Conservation (phyloP, 192 early-diverging fungal genomes). For the Jimgerdemannia lactiflua region DNA sequence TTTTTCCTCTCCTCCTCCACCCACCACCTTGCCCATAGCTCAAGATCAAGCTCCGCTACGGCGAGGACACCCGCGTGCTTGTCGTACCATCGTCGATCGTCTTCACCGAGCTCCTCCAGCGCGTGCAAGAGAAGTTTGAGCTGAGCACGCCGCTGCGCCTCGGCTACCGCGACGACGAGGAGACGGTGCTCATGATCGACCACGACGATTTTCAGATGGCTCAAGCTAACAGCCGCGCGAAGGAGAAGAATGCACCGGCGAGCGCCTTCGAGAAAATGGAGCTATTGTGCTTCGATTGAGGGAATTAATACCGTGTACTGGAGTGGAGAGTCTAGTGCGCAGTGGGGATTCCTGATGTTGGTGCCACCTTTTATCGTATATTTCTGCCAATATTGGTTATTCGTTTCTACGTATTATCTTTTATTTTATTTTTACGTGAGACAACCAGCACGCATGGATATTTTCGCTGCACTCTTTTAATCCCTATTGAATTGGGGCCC, state of each 20-base stretch:
- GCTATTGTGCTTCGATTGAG: slow-evolving; percentile 45
- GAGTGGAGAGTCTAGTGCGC: no score
- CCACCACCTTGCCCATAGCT: no score
- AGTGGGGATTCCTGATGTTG: no score
- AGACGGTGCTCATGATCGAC: slow-evolving; percentile 85
- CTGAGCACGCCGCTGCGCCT: slow-evolving; percentile 47
- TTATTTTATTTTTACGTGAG: no score
- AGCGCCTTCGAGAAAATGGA: slow-evolving; percentile 53
- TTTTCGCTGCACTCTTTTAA: no score
- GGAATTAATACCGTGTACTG: neutral
- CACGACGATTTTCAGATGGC: slow-evolving; percentile 87
- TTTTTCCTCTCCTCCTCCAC: neutral
- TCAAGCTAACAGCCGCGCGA: slow-evolving; percentile 48
- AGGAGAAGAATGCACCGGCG: slow-evolving; percentile 42
- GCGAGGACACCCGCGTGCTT: slow-evolving; percentile 59
- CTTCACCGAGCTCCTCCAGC: slow-evolving; percentile 46
- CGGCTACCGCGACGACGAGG: slow-evolving; percentile 87
- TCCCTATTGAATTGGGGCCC: no score
- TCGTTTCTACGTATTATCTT: no score
- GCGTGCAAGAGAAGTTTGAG: slow-evolving; percentile 64
- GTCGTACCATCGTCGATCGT: slow-evolving; percentile 47
- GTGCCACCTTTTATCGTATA: no score
- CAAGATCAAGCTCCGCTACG: slow-evolving; percentile 66
- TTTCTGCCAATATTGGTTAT: no score
- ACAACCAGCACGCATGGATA: no score